Conservation (phyloP, 2,329 filamentous ascomycete genomes). For the Pezicula radicicola region DNA sequence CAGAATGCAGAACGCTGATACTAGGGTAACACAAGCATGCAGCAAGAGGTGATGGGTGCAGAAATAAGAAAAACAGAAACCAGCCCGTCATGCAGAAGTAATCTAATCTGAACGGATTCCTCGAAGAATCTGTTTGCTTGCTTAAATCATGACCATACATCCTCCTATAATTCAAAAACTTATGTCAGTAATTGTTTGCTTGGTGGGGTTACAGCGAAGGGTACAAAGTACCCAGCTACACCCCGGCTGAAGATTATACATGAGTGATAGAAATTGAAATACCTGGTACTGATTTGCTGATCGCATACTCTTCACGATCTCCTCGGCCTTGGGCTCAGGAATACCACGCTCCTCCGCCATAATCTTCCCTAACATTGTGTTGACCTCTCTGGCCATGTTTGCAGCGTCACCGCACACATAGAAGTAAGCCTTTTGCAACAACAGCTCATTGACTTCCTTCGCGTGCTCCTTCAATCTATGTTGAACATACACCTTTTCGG, state of each 20-base stretch:
- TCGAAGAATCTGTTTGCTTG: background rate
- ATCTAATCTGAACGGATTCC: background rate
- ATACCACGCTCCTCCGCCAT: slow-evolving; percentile 81
- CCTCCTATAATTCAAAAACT: slow-evolving; percentile 47
- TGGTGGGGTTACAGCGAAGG: background rate
- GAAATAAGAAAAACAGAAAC: too few species aligned
- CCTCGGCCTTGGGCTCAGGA: slow-evolving; percentile 83
- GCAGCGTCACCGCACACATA: slow-evolving; percentile 98
- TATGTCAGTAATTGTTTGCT: slow-evolving; percentile 6
- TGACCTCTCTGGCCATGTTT: slow-evolving; percentile 95
- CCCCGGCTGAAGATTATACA: slow-evolving; percentile 2
- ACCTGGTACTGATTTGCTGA: slow-evolving; percentile 95
- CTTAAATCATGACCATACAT: slow-evolving; percentile 60
- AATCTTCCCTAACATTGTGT: slow-evolving; percentile 80
- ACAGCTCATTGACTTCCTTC: slow-evolving; percentile 80
- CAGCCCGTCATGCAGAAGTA: background rate
- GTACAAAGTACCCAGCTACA: slow-evolving; percentile 4
- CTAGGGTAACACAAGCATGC: too few species aligned
- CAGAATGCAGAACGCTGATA: too few species aligned
- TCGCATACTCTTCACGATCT: slow-evolving; percentile 96
- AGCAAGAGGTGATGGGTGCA: too few species aligned
- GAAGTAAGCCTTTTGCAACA: slow-evolving; percentile 86
- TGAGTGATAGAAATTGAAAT: slow-evolving; percentile 29
- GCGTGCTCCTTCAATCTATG: slow-evolving; percentile 83
- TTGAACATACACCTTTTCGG: slow-evolving; percentile 95